These are phyloP conservation scores for Candida sakaeoensis DNA, from an alignment of 805 yeast genomes.

Conservation along the genomic window DNA sequence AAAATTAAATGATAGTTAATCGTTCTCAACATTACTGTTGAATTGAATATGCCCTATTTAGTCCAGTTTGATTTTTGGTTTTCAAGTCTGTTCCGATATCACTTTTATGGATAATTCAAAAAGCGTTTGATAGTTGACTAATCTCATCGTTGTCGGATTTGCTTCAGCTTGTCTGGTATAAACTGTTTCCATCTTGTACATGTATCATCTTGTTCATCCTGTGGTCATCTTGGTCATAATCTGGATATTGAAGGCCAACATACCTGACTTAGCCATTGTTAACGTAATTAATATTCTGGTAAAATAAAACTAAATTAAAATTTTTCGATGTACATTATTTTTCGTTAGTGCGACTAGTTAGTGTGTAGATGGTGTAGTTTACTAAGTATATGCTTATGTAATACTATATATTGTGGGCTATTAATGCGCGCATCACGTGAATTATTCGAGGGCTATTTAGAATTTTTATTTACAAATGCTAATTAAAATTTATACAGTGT, in stretches of 20 bases:
- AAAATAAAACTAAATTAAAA: constrained; percentile 6
- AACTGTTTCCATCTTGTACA: background rate
- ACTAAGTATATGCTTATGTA: constrained; percentile 2
- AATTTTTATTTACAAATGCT: constrained; percentile 6
- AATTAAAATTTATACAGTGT: constrained; percentile 16
- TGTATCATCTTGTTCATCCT: background rate
- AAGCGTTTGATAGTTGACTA: no score
- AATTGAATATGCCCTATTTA: no score
- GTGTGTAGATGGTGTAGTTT: no score
- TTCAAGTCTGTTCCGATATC: no score
- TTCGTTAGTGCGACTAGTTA: constrained; percentile 5
- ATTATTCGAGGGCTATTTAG: background rate
- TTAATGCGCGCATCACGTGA: background rate
- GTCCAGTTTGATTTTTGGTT: no score
- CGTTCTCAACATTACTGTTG: no score
- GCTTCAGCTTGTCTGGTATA: no score
- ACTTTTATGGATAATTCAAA: no score
- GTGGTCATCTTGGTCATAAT: background rate
- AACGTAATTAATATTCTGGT: constrained; percentile 12
- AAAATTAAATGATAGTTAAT: no score
- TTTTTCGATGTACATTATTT: constrained; percentile 7
- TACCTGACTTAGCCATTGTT: constrained; percentile 67
- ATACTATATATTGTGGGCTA: background rate
- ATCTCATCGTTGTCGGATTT: no score
- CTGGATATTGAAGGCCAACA: constrained; percentile 24